Evolutionary conservation across 306 rosid species (phyloP).

Genomic region (Corylus americana): DNA sequence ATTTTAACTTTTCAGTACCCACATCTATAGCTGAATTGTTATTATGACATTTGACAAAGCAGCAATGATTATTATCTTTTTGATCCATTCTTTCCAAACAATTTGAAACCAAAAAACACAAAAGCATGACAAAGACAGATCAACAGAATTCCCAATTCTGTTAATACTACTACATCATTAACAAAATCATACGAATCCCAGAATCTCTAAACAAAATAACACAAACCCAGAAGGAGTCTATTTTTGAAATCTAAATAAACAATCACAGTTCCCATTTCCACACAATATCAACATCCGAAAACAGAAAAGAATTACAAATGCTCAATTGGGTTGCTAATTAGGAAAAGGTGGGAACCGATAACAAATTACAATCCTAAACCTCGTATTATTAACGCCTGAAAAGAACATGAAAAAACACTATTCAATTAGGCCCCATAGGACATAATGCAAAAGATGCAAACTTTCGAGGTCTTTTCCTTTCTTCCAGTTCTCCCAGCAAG

Average conservation of each 20-base stretch:
- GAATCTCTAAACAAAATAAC: not conserved
- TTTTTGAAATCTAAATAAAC: not conserved
- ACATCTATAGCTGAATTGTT: conserved; percentile 17
- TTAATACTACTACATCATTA: not conserved
- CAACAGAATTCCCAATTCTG: conserved; percentile 13
- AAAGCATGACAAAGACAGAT: conserved; percentile 21
- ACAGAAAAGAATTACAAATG: conserved; percentile 3
- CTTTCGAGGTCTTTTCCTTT: conserved; percentile 1
- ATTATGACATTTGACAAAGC: conserved; percentile 2
- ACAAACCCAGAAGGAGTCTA: not conserved
- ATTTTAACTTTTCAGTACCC: conserved; percentile 3
- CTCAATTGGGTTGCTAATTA: conserved; percentile 6
- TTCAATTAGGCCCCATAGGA: conserved; percentile 10
- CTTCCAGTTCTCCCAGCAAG: conserved; percentile 12
- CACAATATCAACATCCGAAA: not conserved
- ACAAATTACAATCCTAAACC: not conserved
- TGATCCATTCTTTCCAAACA: conserved; percentile 7
- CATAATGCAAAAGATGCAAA: conserved; percentile 33
- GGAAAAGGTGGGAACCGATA: not conserved
- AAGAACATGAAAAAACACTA: not conserved
- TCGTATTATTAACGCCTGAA: not conserved
- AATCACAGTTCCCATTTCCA: not conserved
- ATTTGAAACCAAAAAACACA: conserved; percentile 16
- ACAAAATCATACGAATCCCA: conserved; percentile 13
- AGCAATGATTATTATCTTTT: not conserved